Evolutionary conservation across 441 rosid species (phyloP).

Genomic region (Mallotus repandus): DNA sequence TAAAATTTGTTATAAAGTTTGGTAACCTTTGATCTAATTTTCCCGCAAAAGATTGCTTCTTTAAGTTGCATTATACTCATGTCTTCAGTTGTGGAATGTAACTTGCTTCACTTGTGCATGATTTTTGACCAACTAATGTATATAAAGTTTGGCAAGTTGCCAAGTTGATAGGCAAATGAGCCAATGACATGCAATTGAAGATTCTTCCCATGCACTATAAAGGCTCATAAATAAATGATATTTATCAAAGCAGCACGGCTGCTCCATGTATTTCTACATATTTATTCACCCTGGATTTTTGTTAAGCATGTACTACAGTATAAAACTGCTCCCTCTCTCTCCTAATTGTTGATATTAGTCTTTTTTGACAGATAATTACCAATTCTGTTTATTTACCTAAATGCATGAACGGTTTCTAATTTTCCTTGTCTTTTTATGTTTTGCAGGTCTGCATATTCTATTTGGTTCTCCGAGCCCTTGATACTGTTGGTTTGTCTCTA

Average conservation of each 20-base stretch:
- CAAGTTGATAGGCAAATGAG: too few species aligned
- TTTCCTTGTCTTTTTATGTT: constrained; percentile 9
- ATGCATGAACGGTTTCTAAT: neutral
- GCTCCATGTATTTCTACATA: neutral
- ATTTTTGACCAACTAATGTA: too few species aligned
- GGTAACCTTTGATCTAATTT: too few species aligned
- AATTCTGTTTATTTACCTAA: constrained; percentile 4
- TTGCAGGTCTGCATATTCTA: constrained; percentile 91
- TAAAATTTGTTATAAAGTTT: too few species aligned
- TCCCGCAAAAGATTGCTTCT: too few species aligned
- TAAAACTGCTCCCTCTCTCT: neutral
- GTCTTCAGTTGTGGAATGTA: too few species aligned
- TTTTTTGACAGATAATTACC: neutral
- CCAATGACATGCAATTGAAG: too few species aligned
- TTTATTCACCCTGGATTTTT: neutral
- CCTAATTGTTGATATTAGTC: neutral
- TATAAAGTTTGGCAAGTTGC: too few species aligned
- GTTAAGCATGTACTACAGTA: neutral
- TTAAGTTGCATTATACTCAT: too few species aligned
- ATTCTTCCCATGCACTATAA: too few species aligned
- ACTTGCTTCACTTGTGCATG: too few species aligned
- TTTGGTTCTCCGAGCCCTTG: constrained; percentile 97
- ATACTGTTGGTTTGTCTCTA: constrained; percentile 80
- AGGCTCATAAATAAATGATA: too few species aligned
- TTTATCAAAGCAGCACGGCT: neutral